These are phyloP conservation scores for Cutaneotrichosporon cyanovorans DNA, from an alignment of 1,284 basidiomycete species.

Conservation along the genomic window DNA sequence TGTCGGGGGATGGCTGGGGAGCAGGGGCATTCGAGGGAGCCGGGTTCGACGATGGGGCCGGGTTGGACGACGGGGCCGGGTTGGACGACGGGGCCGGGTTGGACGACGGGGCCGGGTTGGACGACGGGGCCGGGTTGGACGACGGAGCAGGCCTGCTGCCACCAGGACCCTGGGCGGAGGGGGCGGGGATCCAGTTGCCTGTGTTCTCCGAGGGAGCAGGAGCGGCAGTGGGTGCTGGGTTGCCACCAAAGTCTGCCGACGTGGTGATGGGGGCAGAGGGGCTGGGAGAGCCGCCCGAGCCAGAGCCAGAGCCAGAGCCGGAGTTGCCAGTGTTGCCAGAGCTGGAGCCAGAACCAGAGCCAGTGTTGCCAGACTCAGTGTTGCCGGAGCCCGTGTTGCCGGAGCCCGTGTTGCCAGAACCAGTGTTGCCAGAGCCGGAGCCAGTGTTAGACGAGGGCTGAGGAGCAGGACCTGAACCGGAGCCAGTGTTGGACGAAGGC, in stretches of 20 bases:
- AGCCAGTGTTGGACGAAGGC: neutral
- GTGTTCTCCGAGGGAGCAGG: constrained; percentile 11
- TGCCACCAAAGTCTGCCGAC: constrained; percentile 6
- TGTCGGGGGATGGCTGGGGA: neutral
- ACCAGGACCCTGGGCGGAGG: constrained; percentile 18
- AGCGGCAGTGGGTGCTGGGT: constrained; percentile 1
- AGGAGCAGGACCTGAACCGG: neutral
- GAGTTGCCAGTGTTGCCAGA: neutral
- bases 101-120: neutral
- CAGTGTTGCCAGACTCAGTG: neutral
- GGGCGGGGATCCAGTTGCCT: constrained; percentile 25
- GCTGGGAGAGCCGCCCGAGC: constrained; percentile 1
- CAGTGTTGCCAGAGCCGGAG: neutral
- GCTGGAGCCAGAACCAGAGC: constrained; percentile 1
- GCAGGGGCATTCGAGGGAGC: constrained; percentile 1
- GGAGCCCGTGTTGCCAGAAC: neutral
- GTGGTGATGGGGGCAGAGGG: constrained; percentile 2
- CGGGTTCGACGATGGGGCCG: neutral
- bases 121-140: neutral
- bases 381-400: neutral
- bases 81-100: neutral
- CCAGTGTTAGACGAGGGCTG: neutral
- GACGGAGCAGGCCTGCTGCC: neutral
- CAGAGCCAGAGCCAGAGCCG: neutral
- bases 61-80: neutral